Evolutionary conservation across 805 yeast species (phyloP).

Genomic region (Candida vartiovaarae): DNA sequence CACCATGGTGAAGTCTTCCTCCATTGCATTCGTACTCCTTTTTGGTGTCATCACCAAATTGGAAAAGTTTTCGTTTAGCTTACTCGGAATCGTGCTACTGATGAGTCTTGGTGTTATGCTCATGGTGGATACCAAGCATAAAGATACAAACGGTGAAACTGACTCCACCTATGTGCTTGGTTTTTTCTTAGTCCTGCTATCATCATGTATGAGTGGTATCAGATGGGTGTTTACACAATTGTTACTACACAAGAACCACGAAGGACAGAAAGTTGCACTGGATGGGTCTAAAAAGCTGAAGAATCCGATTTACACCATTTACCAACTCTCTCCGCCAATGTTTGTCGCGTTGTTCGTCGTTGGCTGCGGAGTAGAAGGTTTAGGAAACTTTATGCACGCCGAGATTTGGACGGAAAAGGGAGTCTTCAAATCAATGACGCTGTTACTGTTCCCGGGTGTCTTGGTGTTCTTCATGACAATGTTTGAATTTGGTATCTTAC

Average conservation of each 20-base stretch:
- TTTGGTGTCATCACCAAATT: constrained; percentile 80
- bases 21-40: constrained; percentile 79
- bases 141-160: constrained; percentile 19
- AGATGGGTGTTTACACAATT: constrained; percentile 95
- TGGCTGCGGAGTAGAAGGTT: constrained; percentile 69
- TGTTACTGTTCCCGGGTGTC: constrained; percentile 75
- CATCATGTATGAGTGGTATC: constrained; percentile 79
- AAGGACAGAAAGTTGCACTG: constrained; percentile 3
- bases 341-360: constrained; percentile 49
- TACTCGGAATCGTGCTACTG: constrained; percentile 60
- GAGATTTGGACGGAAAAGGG: constrained; percentile 65
- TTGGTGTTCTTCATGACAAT: constrained; percentile 87
- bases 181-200: constrained; percentile 62
- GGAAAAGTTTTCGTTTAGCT: constrained; percentile 64
- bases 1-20: constrained; percentile 88
- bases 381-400: constrained; percentile 41
- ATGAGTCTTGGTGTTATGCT: constrained; percentile 82
- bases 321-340: constrained; percentile 84
- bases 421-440: constrained; percentile 40
- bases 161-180: constrained; percentile 40
- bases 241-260: constrained; percentile 55
- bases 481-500: constrained; percentile 77
- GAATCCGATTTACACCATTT: constrained; percentile 78
- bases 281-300: constrained; percentile 23
- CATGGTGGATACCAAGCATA: constrained; percentile 58